A percentile compares a stretch with the other conserved stretches of the same genome.
Conservation (phyloP, 73 alveolate genomes). For the Effrenium voratum region DNA sequence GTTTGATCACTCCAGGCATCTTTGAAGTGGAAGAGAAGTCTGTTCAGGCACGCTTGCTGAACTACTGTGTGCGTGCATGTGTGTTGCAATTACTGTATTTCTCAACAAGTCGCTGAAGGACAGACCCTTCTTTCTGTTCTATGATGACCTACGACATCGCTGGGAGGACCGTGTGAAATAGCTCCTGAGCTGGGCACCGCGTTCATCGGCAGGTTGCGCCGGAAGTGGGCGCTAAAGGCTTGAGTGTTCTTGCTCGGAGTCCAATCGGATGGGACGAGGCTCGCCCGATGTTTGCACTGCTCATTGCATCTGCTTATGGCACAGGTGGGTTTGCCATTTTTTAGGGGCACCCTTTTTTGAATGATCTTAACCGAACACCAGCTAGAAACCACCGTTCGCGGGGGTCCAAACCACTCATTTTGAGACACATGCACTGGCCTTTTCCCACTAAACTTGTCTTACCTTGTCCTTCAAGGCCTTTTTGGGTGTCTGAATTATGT, state of each 20-base stretch:
- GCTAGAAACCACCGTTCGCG: too few species aligned
- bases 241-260: conserved; percentile 89
- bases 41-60: not conserved
- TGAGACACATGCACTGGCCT: too few species aligned
- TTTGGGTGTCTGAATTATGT: too few species aligned
- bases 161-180: conserved; percentile 21
- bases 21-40: not conserved
- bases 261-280: conserved; percentile 92
- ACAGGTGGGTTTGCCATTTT: too few species aligned
- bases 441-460: too few species aligned
- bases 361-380: too few species aligned
- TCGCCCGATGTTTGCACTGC: too few species aligned
- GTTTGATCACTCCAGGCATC: not conserved
- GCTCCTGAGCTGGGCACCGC: not conserved
- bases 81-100: not conserved
- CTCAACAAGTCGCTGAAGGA: not conserved
- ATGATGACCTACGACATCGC: conserved; percentile 51
- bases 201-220: conserved; percentile 57
- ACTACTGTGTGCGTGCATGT: not conserved
- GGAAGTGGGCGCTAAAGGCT: conserved; percentile 89
- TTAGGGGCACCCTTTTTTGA: too few species aligned
- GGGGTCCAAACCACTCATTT: too few species aligned
- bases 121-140: conserved; percentile 56
- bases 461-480: too few species aligned
- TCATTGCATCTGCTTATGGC: too few species aligned